Percentiles rank a stretch among this genome's conserved stretches.
Conservation (phyloP, 1,284 basidiomycete species). For the Veloporphyrellus conicus region DNA sequence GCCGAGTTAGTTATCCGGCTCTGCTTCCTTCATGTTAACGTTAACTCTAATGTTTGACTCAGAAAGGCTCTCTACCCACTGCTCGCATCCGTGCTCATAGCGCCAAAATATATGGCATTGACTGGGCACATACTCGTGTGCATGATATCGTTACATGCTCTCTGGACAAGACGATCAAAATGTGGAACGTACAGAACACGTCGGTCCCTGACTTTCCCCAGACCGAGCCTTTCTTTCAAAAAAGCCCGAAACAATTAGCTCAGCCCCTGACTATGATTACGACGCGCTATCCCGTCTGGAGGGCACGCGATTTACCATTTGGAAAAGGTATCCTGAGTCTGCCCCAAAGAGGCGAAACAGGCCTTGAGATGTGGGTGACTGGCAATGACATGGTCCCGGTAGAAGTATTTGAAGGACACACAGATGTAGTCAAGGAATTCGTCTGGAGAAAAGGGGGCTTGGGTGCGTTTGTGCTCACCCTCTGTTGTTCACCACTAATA, state of each 20-base stretch:
- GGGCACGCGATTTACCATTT: constrained; percentile 90
- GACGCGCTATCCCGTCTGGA: constrained; percentile 90
- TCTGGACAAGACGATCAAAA: constrained; percentile 88
- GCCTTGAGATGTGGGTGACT: constrained; percentile 79
- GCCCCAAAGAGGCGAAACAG: constrained; percentile 84
- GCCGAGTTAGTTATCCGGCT: constrained; percentile 50
- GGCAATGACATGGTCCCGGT: constrained; percentile 52
- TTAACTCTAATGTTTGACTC: constrained; percentile 8
- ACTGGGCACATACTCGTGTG: constrained; percentile 78
- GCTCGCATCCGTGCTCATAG: constrained; percentile 74
- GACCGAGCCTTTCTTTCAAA: constrained; percentile 14
- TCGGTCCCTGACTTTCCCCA: constrained; percentile 17
- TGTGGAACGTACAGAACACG: constrained; percentile 58
- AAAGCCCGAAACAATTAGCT: constrained; percentile 9
- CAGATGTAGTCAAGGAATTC: constrained; percentile 95
- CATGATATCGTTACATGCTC: constrained; percentile 88
- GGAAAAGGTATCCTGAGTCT: constrained; percentile 86
- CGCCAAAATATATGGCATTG: constrained; percentile 92
- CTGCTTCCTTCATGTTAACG: background rate
- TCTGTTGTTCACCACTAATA: background rate
- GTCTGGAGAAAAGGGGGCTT: constrained; percentile 79
- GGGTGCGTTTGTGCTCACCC: constrained; percentile 37
- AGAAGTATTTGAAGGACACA: constrained; percentile 82
- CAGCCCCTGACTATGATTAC: constrained; percentile 59
- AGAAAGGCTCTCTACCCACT: constrained; percentile 88